These are phyloP conservation scores for Actinidia chinensis DNA, from an alignment of 179 eudicot genomes.

Conservation along the genomic window DNA sequence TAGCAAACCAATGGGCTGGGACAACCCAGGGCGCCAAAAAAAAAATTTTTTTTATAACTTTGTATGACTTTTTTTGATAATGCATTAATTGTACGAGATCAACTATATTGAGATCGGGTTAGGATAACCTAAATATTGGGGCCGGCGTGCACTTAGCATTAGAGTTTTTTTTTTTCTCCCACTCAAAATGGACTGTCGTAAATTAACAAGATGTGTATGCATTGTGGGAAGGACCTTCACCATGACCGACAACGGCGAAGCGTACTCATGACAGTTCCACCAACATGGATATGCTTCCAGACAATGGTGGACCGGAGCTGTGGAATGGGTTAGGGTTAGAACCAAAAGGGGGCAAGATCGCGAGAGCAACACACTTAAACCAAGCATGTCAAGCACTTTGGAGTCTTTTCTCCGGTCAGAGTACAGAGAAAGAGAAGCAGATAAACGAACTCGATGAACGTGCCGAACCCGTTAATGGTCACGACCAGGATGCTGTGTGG, in stretches of 20 bases:
- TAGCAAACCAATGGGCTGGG: no score
- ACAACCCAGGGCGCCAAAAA: no score
- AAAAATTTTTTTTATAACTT: no score
- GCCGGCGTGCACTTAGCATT: no score
- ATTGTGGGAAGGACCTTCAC: conserved; percentile 30
- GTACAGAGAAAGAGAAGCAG: conserved; percentile 52
- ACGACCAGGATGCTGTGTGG: conserved; percentile 68
- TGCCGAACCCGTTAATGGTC: conserved; percentile 70
- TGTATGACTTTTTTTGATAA: no score
- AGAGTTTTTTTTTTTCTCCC: no score
- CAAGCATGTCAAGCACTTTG: conserved; percentile 39
- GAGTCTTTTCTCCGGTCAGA: conserved; percentile 48
- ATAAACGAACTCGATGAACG: conserved; percentile 55
- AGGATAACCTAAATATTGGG: no score
- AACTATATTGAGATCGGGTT: no score
- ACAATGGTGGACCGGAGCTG: conserved; percentile 55
- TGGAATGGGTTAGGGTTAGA: conserved; percentile 47
- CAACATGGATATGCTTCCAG: conserved; percentile 57
- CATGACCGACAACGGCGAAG: conserved; percentile 78
- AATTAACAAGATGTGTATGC: background rate
- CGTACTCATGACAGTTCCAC: conserved; percentile 74
- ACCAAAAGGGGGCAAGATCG: conserved; percentile 43
- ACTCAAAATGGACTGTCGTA: background rate
- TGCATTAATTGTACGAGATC: no score
- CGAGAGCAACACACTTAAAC: conserved; percentile 46